Conservation (phyloP, 2,329 filamentous ascomycete species). For the Penicillium janthinellum region DNA sequence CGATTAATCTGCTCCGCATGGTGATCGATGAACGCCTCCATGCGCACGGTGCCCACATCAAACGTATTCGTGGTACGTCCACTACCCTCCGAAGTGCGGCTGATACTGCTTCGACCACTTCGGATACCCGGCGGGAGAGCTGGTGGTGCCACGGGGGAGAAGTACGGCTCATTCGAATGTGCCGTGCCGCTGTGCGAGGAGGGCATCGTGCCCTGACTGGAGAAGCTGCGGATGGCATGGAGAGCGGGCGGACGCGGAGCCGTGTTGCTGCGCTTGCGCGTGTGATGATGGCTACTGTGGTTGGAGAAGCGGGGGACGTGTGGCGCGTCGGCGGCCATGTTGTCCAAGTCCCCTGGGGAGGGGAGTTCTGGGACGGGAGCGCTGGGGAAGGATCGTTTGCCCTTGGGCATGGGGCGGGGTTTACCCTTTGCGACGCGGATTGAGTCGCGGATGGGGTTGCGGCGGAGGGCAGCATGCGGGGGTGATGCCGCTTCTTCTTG, state of each 20-base stretch:
- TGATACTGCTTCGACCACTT: constrained; percentile 49
- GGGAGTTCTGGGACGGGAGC: constrained; percentile 39
- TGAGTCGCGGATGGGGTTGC: constrained; percentile 76
- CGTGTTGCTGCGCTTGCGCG: constrained; percentile 87
- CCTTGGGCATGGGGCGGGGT: constrained; percentile 46
- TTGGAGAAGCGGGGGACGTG: constrained; percentile 56
- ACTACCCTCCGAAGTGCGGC: constrained; percentile 55
- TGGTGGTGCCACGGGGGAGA: constrained; percentile 29
- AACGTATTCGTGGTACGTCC: constrained; percentile 58
- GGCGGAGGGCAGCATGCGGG: constrained; percentile 51
- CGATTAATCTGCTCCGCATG: constrained; percentile 35
- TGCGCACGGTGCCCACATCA: constrained; percentile 87
- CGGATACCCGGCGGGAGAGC: constrained; percentile 29
- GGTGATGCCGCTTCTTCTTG: constrained; percentile 42
- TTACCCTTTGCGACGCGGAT: constrained; percentile 84
- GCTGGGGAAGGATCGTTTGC: constrained; percentile 43
- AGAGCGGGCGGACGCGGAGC: constrained; percentile 61
- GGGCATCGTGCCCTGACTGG: constrained; percentile 46
- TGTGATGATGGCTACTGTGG: constrained; percentile 70
- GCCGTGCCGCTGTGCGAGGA: constrained; percentile 58
- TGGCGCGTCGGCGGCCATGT: constrained; percentile 51
- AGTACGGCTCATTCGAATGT: constrained; percentile 63
- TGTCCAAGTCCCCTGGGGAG: constrained; percentile 28
- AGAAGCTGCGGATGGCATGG: constrained; percentile 77
- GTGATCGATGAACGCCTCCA: constrained; percentile 90